Percentiles rank a stretch among this genome's conserved stretches.
Conservation (phyloP, 768 basidiomycete species). For the Tricholoma furcatifolium region DNA sequence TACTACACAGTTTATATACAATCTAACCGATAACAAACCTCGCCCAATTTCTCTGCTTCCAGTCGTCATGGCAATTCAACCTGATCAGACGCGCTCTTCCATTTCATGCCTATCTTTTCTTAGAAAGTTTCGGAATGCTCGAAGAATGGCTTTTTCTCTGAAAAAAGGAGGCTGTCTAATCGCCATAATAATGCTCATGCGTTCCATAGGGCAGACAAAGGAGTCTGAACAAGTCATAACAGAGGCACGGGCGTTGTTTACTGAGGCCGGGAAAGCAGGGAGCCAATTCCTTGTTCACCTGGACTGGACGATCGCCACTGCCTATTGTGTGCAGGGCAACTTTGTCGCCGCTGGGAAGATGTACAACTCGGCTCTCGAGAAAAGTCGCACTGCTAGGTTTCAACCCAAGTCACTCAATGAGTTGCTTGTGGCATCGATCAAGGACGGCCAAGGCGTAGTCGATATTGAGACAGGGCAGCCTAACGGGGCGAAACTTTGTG, state of each 20-base stretch:
- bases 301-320: background rate
- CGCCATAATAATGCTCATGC: background rate
- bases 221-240: background rate
- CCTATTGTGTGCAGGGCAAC: background rate
- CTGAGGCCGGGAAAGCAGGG: background rate
- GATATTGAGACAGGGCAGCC: background rate
- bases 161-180: background rate
- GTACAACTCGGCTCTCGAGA: background rate
- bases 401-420: background rate
- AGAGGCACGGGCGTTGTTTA: background rate
- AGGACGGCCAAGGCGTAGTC: background rate
- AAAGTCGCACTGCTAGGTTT: background rate
- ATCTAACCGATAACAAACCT: background rate
- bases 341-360: background rate
- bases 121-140: background rate
- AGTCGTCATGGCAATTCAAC: background rate
- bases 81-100: background rate
- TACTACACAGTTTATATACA: background rate
- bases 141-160: background rate
- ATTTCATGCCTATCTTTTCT: background rate
- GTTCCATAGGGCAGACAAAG: background rate
- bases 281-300: background rate
- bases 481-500: background rate
- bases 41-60: background rate
- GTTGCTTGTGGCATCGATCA: background rate